These are phyloP conservation scores for Sporothrix dimorphospora DNA, from an alignment of 2,329 filamentous ascomycete species.

Conservation along the genomic window DNA sequence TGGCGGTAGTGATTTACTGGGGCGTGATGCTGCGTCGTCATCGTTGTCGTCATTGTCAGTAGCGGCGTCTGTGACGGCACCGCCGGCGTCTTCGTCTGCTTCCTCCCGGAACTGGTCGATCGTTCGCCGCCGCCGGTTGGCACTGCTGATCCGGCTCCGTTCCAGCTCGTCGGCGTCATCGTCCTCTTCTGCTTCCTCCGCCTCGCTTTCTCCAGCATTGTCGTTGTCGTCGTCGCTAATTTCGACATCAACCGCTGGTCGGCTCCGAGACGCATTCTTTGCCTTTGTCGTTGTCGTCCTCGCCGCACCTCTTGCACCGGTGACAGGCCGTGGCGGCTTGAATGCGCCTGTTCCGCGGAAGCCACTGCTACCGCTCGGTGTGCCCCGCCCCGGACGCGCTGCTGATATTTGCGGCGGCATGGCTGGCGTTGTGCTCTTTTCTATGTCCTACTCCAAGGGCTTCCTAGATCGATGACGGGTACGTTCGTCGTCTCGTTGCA, in stretches of 20 bases:
- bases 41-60: slow-evolving; percentile 40
- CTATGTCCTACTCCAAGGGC: too few species aligned
- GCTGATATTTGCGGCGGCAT: slow-evolving; percentile 31
- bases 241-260: neutral
- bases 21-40: slow-evolving; percentile 26
- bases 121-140: slow-evolving; percentile 4
- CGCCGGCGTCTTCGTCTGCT: slow-evolving; percentile 31
- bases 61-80: neutral
- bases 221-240: slow-evolving; percentile 23
- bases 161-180: slow-evolving; percentile 21
- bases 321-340: slow-evolving; percentile 30
- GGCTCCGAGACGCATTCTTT: neutral
- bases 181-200: slow-evolving; percentile 1
- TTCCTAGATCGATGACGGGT: neutral
- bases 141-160: slow-evolving; percentile 13
- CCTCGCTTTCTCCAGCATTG: neutral
- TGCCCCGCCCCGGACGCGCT: neutral
- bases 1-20: slow-evolving; percentile 63
- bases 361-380: neutral
- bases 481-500: neutral
- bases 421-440: neutral
- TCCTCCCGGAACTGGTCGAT: slow-evolving; percentile 30
- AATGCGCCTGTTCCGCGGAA: slow-evolving; percentile 30
- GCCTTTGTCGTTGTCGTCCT: neutral
- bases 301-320: neutral